Base-by-base conservation (phyloP, 2,329 filamentous ascomycete species). In the Stachybotrys chartarum region DNA sequence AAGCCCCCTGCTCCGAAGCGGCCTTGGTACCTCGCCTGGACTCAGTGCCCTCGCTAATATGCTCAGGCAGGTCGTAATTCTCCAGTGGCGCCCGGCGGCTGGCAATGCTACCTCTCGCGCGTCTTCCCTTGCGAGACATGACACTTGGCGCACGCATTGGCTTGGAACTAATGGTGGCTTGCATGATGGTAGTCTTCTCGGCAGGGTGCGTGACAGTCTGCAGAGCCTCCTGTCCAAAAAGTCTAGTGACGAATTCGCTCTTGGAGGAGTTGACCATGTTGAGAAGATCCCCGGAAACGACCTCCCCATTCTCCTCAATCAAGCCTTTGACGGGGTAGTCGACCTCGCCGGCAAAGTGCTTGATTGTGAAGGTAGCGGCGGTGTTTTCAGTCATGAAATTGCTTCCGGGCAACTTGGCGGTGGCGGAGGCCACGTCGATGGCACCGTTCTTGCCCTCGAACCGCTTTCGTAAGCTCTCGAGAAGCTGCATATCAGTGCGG, bases 161-260 rank as follows among this genome's bases (percentile, higher is more conserved):
- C 74, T 96, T 97, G 3, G 93, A 97, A 74, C 91, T 96, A 62
- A 99, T 90, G 50, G 92, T 92, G 2, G 93, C 94, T 73, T 99
- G 93, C 79, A 97, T 90, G 58, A 99, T 92, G 0, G 94, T 91
- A 1, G 84, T 86, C 64, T 85, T 88, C 72, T 99, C 94, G 63
- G 91, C 86, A 1, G 94, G 94, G 68, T 99, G 94, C n/a, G 90
- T 86, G 32, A 97, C 83, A 7, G 92, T 96, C 68, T 95, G 90
- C 46, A 99, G 75, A 11, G 90, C 93, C 66, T 97, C 92, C 70
- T 97, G 94, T n/a, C 92, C 93, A 64, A 99, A 97, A 1, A 99
- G 83, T 52, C 92, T 88, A 35, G 87, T 79, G 16, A 99, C 85
- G 63, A 99, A 99, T 46, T 90, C 83, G 68, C 89, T 96, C 73